Conservation (phyloP, 805 yeast genomes). For the Teunomyces pallodes region DNA sequence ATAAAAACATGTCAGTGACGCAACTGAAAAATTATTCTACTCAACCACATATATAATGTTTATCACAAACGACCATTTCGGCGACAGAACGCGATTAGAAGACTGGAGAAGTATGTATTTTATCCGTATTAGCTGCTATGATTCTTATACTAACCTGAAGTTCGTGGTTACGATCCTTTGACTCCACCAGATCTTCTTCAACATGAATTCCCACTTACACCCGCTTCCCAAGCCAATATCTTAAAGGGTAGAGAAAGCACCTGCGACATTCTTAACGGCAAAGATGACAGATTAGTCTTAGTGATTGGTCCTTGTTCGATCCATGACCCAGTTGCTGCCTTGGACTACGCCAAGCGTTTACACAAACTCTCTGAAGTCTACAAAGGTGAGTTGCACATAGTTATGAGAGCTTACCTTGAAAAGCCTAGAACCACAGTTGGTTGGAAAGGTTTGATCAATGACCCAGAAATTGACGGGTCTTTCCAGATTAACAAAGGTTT, state of each 20-base stretch:
- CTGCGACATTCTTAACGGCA: constrained; percentile 68
- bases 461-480: constrained; percentile 91
- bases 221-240: constrained; percentile 58
- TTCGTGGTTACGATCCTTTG: constrained; percentile 86
- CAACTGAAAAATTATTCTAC: not conserved
- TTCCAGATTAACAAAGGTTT: constrained; percentile 95
- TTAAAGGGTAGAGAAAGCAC: constrained; percentile 75
- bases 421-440: constrained; percentile 99
- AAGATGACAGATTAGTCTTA: constrained; percentile 82
- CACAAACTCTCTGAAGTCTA: constrained; percentile 57
- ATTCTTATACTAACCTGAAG: constrained; percentile 23
- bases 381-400: constrained; percentile 72
- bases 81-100: constrained; percentile 71
- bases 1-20: not conserved
- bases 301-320: constrained; percentile 97
- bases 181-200: constrained; percentile 94
- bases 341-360: constrained; percentile 78
- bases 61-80: constrained; percentile 77
- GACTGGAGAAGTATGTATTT: constrained; percentile 48
- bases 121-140: too few relatives aligned
- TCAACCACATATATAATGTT: constrained; percentile 50
- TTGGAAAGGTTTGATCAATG: constrained; percentile 97
- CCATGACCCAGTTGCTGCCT: constrained; percentile 90
- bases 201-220: constrained; percentile 73
- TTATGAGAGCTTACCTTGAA: constrained; percentile 97